Base-by-base conservation (phyloP, 2,329 filamentous ascomycete genomes). In the Parasarocladium wereldwijsianum region DNA sequence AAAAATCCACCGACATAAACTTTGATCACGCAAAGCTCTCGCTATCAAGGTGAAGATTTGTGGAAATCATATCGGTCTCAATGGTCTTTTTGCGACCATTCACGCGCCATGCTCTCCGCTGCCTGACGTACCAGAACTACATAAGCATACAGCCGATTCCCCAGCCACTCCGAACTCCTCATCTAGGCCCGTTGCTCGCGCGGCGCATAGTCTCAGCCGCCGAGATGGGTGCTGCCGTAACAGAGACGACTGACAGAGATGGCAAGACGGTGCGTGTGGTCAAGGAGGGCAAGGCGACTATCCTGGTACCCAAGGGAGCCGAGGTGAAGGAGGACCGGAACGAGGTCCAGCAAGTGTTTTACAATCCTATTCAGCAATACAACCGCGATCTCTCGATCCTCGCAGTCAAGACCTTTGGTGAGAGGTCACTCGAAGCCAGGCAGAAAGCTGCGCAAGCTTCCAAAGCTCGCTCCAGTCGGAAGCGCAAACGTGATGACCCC, bases 361-460 rank as follows among this genome's bases (percentile, higher is more conserved):
- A 98, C 66, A 98, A 98, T 44, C 87, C 90, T 0, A 94, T 98
- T 32, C 90, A 98, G 50, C 90, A 98, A 50, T 98, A 96, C 64
- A 98, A 98, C 54, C 79, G 92, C 26, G 90, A 98, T 49, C 57
- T 98, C 40, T 94, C 84, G 36, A 83, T 94, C 16, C 66, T 98
- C 10, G 84, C 84, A 1, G 93, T 98, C 51, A 83, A 82, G 46
- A 80, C 81, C 0, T 93, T 87, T 50, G 83, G 82, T 2, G 75
- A 90, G 41, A 73, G 83, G 18, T 47, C 41, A 20, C 40, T 73
- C 12, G 56, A 65, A 19, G 58, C 54, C 42, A 58, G 55, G 34
- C 54, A 52, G 17, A 55, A 56, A 36, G 55, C 45, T 22, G 43
- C 49, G 3, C 26, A 35, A 13, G n/a, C 17, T 8, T 23, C 12